Base-by-base conservation (phyloP, 192 early-diverging fungal species). In the Umbelopsis isabellina region DNA sequence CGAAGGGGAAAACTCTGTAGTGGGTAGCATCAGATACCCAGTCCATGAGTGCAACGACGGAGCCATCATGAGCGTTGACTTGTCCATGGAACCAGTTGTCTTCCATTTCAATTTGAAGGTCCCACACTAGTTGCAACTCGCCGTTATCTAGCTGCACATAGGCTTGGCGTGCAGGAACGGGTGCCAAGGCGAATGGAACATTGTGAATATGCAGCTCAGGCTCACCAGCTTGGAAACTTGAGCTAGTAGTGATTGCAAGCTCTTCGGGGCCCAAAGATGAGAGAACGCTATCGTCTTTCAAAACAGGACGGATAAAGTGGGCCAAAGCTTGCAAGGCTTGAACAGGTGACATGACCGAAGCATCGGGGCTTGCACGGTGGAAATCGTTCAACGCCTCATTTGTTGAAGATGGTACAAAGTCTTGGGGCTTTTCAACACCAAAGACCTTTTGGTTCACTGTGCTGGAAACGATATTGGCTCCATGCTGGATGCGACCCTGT, bases 1-100 rank as follows among this genome's bases (percentile, higher is more conserved):
- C 94, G 46, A 93, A 75, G 18, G 94, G 94, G 70, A 84, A 94
- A 37, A 98, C 90, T 51, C 88, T 90, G 86, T 90, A 98, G 37
- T 67, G 67, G 25, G 84, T 75, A 9, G 88, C 90, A 64, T 93
- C 85, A 12, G 87, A 75, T 13, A 93, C 91, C 94, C 94, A 98
- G 83, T 95, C 94, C 33, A 93, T 78, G n/a, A 98, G 78, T 25
- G 85, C 73, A 46, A 91, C 67, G 5, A 96, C 80, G 23, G 88
- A 75, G 9, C 92, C 90, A 22, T 71, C 75, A 30, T 83, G 74
- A 0, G 88, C 81, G 55, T 90, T 80, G 5, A 94, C 82, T 45
- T 91, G 89, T 6, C 83, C 90, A 68, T 91, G 85, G 82, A 88
- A 89, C 92, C 93, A 96, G 78, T 95, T 89, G 69, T 90, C 85